phyloP scores from a whole-genome alignment of 805 yeast genomes.

The Metschnikowia kunwiensis region DNA sequence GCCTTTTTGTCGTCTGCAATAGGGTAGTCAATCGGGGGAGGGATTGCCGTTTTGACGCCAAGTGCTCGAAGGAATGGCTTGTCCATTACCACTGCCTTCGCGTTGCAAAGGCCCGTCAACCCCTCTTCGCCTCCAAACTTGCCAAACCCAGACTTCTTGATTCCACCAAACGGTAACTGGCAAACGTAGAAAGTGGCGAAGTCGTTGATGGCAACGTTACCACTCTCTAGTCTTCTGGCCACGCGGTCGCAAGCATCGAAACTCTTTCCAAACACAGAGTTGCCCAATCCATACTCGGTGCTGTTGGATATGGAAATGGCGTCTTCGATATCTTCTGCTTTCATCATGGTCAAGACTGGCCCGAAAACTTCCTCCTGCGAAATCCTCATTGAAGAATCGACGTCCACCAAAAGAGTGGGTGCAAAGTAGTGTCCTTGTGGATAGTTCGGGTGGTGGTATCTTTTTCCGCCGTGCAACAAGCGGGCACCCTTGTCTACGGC shows the following conservation, averaged over 20 bases:
- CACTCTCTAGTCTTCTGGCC: slow-evolving; percentile 65
- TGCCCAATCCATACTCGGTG: slow-evolving; percentile 87
- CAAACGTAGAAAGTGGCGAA: slow-evolving; percentile 95
- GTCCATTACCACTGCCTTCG: slow-evolving; percentile 86
- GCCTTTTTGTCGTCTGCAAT: slow-evolving; percentile 76
- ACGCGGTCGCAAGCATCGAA: slow-evolving; percentile 56
- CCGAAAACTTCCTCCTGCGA: slow-evolving; percentile 94
- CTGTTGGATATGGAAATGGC: slow-evolving; percentile 78
- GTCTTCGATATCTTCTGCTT: slow-evolving; percentile 61
- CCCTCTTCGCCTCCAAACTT: slow-evolving; percentile 99
- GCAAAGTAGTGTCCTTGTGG: slow-evolving; percentile 93
- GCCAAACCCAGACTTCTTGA: slow-evolving; percentile 90
- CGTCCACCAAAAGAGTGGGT: slow-evolving; percentile 86
- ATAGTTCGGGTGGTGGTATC: slow-evolving; percentile 81
- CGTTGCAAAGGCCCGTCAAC: slow-evolving; percentile 79
- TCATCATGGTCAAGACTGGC: slow-evolving; percentile 79
- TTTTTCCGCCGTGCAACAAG: slow-evolving; percentile 75
- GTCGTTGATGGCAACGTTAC: slow-evolving; percentile 95
- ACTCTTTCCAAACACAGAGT: slow-evolving; percentile 78
- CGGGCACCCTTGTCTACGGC: slow-evolving; percentile 83
- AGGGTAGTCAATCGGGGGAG: slow-evolving; percentile 90
- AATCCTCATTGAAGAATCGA: slow-evolving; percentile 67
- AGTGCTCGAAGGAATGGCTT: slow-evolving; percentile 56
- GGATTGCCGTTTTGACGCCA: slow-evolving; percentile 74
- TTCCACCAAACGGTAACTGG: slow-evolving; percentile 97